Percentiles rank a stretch among this genome's conserved stretches.
These are phyloP conservation scores for Cytospora chrysosperma DNA, from an alignment of 2,329 filamentous ascomycete species.

Conservation along the genomic window DNA sequence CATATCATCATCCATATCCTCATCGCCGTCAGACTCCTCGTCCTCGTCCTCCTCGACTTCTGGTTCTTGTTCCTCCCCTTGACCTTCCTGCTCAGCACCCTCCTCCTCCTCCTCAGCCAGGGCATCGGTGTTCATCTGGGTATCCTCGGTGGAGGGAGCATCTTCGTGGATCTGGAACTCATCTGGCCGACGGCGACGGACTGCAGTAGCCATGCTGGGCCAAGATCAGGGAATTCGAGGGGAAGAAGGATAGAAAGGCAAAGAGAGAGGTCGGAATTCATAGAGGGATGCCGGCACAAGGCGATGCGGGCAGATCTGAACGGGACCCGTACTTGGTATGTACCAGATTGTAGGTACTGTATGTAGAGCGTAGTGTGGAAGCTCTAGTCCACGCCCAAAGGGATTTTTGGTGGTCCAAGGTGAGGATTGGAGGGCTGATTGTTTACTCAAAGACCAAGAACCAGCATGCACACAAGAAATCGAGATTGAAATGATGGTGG, in stretches of 20 bases:
- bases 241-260: neutral
- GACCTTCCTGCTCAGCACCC: slow-evolving; percentile 34
- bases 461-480: neutral
- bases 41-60: slow-evolving; percentile 39
- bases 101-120: slow-evolving; percentile 34
- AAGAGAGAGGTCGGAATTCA: neutral
- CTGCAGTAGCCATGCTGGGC: slow-evolving; percentile 25
- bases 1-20: slow-evolving; percentile 75
- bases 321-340: too few species aligned
- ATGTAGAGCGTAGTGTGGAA: too few species aligned
- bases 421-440: neutral
- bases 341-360: too few species aligned
- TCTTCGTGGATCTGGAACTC: slow-evolving; percentile 52
- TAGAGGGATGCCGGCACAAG: neutral
- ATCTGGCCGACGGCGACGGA: slow-evolving; percentile 35
- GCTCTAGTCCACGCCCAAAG: slow-evolving; percentile 2
- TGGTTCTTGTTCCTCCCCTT: slow-evolving; percentile 36
- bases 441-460: neutral
- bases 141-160: slow-evolving; percentile 47
- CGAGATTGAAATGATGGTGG: neutral
- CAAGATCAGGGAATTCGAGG: neutral
- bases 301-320: too few species aligned
- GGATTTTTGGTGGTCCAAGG: neutral
- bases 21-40: slow-evolving; percentile 34
- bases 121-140: slow-evolving; percentile 49